A percentile compares a stretch with the other conserved stretches of the same genome.
These are phyloP conservation scores for Echinosophora koreensis DNA, from an alignment of 306 rosid genomes.

Conservation along the genomic window DNA sequence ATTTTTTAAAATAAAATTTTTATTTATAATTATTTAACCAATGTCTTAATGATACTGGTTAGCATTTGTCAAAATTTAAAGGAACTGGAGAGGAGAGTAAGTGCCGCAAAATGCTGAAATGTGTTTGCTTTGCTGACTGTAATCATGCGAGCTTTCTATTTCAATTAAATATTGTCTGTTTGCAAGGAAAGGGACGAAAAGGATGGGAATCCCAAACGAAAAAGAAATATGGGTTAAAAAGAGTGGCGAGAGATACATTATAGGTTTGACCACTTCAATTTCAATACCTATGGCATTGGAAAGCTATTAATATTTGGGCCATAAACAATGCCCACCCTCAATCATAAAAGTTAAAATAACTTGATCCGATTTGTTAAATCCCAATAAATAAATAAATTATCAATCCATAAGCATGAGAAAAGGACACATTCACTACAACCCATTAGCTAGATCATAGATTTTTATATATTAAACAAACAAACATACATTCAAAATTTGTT, in stretches of 20 bases:
- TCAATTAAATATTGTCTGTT: constrained; percentile 54
- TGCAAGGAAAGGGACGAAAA: constrained; percentile 61
- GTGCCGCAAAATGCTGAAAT: constrained; percentile 63
- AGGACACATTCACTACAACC: constrained; percentile 45
- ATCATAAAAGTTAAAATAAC: constrained; percentile 36
- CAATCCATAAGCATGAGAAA: constrained; percentile 46
- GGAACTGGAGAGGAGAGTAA: constrained; percentile 2
- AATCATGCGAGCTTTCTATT: constrained; percentile 49
- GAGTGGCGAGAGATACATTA: constrained; percentile 46
- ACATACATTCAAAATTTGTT: constrained; percentile 43
- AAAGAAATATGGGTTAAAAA: constrained; percentile 50
- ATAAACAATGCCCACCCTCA: constrained; percentile 52
- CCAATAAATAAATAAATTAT: constrained; percentile 25
- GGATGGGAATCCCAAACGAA: constrained; percentile 69
- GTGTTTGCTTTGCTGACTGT: constrained; percentile 66
- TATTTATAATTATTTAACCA: no score
- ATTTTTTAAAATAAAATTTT: no score
- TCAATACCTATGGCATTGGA: constrained; percentile 52
- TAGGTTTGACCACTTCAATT: constrained; percentile 68
- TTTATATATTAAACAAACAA: constrained; percentile 37
- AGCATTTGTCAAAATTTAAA: no score
- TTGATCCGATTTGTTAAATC: constrained; percentile 39
- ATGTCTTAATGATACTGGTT: no score
- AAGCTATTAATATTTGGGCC: constrained; percentile 49
- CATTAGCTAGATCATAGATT: constrained; percentile 15